Evolutionary conservation across 129 eudicot species (phyloP), one percentile per base, ranked within the genome.

Genomic region (Pseudognaphalium luteoalbum): DNA sequence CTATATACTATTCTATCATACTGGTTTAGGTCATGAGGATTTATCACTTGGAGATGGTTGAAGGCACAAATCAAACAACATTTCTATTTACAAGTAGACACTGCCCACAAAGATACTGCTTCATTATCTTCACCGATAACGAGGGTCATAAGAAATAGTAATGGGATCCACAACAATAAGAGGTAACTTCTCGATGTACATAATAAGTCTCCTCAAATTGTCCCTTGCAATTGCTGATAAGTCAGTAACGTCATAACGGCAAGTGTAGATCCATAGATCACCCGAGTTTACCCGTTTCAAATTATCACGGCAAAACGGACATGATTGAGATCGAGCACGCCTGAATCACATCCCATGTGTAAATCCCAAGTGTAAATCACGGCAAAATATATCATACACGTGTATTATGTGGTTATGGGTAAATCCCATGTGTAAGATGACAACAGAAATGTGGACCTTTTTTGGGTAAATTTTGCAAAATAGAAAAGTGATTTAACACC

Each of bases 191-290:
- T 86, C 84, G 14, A 91, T 66, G 71, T 83, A 88, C 74, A 81
- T 74, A 44, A 86, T n/a, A 19, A 91, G 88, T 78, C 97, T 85
- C 83, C 85, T 84, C 71, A 88, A 65, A 83, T 83, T 91, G 56
- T 91, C 91, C 84, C 76, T 83, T 59, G 87, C 88, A 32, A 86
- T 82, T 6, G 82, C 64, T 0, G 90, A 74, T 34, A 79, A 74
- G n/a, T 86, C 88, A 17, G 69, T 65, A 70, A 81, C 74, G 9
- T 91, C 97, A 76, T 72, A 75, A 39, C 78, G 74, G 76, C 86
- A 70, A 12, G 89, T 88, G 86, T 91, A 91, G 37, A 91, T 85
- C 97, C 92, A 91, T 10, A 91, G 88, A 52, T 91, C 97, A 50
- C 83, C 85, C 1, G 92, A 91, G 72, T 85, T 83, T 2, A 91